phyloP scores from a whole-genome alignment of 192 early-diverging fungal species.

The Backusella westeae region DNA sequence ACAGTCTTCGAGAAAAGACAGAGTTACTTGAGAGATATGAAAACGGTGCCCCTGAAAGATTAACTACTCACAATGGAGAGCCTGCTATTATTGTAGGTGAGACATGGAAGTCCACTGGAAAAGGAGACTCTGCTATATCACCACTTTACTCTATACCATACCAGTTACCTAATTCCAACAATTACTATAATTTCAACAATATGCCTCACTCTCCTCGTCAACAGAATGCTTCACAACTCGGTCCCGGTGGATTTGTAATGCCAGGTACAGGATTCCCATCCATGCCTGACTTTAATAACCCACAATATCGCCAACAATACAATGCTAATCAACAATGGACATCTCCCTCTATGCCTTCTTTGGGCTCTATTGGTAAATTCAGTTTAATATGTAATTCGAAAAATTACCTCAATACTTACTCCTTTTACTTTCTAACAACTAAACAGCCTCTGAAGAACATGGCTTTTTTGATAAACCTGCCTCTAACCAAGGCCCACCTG shows the following conservation, averaged over 20 bases:
- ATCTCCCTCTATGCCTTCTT: slow-evolving; percentile 19
- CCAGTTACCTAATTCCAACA: not conserved
- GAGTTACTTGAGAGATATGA: not conserved
- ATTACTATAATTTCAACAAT: not conserved
- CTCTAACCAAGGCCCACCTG: not conserved
- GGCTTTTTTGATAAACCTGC: not conserved
- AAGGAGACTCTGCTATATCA: not conserved
- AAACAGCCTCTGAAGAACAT: not conserved
- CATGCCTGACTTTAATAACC: not conserved
- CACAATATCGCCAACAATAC: not conserved
- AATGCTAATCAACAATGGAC: slow-evolving; percentile 18
- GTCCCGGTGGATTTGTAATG: slow-evolving; percentile 21
- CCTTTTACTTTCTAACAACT: not conserved
- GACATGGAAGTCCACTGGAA: slow-evolving; percentile 24
- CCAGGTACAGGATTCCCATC: slow-evolving; percentile 15
- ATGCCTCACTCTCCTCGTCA: not conserved
- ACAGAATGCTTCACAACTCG: not conserved
- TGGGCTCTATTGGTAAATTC: not conserved
- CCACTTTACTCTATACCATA: not conserved
- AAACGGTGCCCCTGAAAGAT: not conserved
- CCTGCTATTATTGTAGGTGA: slow-evolving; percentile 24
- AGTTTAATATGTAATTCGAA: not conserved
- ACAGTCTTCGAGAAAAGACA: slow-evolving; percentile 56
- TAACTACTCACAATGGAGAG: not conserved
- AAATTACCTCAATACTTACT: not conserved